Percentiles rank a stretch among this genome's conserved stretches.
Evolutionary conservation across 2,329 filamentous ascomycete species (phyloP).

Genomic region (Xylaria sp.): DNA sequence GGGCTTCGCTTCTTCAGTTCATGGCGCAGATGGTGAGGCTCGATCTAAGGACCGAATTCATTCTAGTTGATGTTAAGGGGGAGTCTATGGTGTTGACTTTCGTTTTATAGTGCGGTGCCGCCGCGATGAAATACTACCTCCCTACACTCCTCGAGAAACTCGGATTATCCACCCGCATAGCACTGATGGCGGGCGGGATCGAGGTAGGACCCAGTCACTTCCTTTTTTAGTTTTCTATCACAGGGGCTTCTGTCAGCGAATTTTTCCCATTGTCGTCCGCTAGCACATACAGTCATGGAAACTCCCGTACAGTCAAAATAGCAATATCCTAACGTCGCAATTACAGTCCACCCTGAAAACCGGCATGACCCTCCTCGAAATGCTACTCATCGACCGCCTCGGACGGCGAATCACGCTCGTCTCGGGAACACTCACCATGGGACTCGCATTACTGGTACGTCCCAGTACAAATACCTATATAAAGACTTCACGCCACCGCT

Average conservation of each 20-base stretch:
- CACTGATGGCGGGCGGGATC: constrained; percentile 65
- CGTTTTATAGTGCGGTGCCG: constrained; percentile 60
- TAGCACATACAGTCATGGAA: not conserved
- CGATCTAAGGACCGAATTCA: not conserved
- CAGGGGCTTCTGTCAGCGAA: not conserved
- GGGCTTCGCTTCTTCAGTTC: constrained; percentile 67
- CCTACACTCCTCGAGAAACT: constrained; percentile 64
- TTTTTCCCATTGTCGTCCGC: not conserved
- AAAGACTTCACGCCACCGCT: not conserved
- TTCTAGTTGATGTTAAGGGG: not conserved
- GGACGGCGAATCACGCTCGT: constrained; percentile 62
- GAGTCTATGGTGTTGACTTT: not conserved
- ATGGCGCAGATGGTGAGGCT: constrained; percentile 62
- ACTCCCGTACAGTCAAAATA: not conserved
- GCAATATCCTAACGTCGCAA: not conserved
- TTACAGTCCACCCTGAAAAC: constrained; percentile 65
- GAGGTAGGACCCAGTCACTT: constrained; percentile 48
- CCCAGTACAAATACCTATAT: not conserved
- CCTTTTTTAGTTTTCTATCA: not conserved
- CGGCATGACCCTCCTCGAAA: constrained; percentile 65
- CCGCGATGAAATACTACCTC: constrained; percentile 70
- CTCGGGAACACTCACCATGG: constrained; percentile 64
- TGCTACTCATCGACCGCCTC: constrained; percentile 65
- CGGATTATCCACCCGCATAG: constrained; percentile 59
- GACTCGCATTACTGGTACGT: constrained; percentile 61